Evolutionary conservation across 2,329 filamentous ascomycete species (phyloP), one percentile per base, ranked within the genome.

Genomic region (Neofusicoccum parvum): DNA sequence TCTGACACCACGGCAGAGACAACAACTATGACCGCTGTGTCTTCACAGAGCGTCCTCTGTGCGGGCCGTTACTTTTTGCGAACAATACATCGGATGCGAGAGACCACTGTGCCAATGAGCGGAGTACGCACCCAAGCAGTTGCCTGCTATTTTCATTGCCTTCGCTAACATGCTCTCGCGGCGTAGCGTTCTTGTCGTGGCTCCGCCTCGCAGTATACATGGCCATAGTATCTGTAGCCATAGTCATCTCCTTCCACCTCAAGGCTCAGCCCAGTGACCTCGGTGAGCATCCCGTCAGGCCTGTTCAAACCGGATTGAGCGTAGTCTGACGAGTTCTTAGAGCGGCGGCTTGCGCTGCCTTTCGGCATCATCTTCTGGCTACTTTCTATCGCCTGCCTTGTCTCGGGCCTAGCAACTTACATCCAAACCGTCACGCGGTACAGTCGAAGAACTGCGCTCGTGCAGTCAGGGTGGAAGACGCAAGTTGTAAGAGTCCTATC

Each of bases 391-490:
- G 82, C 88, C n/a, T 96, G 92, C 69, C 80, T 99, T 32, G 79
- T 84, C 1, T 87, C 90, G 15, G 95, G 95, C 0, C 80, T 96
- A 67, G 88, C 88, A 0, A 98, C 97, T 74, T 99, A 99, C 74
- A 88, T 97, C 68, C 90, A 88, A 82, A 87, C 84, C 71, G 88
- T 98, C 27, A 90, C 90, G 71, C 90, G 92, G 74, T 99, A 97
- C 76, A 90, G 90, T 71, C 84, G 86, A 45, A 87, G 89, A 69
- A 85, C 85, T 32, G 95, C 95, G 0, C 85, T 98, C 68, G 95
- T 99, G 45, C 95, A 99, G 80, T 91, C 88, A 36, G 95, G 95
- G 1, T 95, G 92, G 90, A 94, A 92, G 79, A 98, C 95, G 43
- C 94, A 98, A 75, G 78, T 89, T 48, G 91, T 96, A 54, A 69